These are phyloP conservation scores for Carex scoparia DNA, from an alignment of 176 grass and related monocot genomes.

Conservation along the genomic window DNA sequence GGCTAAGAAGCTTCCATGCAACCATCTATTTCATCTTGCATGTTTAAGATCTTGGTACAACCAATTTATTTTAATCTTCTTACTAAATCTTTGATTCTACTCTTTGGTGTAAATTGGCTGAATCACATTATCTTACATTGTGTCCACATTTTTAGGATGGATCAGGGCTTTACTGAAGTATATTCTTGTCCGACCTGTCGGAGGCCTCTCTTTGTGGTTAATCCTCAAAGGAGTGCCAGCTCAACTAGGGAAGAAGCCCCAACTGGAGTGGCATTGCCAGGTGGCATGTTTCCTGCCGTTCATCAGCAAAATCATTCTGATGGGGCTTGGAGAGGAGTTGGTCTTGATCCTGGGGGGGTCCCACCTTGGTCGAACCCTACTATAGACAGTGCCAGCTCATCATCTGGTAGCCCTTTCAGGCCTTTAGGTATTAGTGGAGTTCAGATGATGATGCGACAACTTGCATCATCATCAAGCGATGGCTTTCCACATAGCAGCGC, in stretches of 20 bases:
- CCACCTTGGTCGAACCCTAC: slow-evolving; percentile 61
- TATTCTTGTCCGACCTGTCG: slow-evolving; percentile 97
- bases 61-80: background rate
- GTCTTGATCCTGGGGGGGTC: slow-evolving; percentile 70
- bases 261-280: slow-evolving; percentile 56
- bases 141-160: slow-evolving; percentile 57
- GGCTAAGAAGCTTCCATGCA: slow-evolving; percentile 94
- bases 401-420: slow-evolving; percentile 53
- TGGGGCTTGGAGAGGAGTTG: slow-evolving; percentile 72
- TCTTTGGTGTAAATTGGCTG: background rate
- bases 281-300: slow-evolving; percentile 50
- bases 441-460: slow-evolving; percentile 99
- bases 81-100: background rate
- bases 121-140: slow-evolving; percentile 9
- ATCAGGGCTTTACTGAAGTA: slow-evolving; percentile 83
- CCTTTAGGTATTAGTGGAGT: slow-evolving; percentile 69
- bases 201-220: slow-evolving; percentile 67
- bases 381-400: slow-evolving; percentile 67
- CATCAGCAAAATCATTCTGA: slow-evolving; percentile 61
- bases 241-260: slow-evolving; percentile 63
- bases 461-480: slow-evolving; percentile 70
- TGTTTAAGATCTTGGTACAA: slow-evolving; percentile 95
- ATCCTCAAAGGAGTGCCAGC: slow-evolving; percentile 41
- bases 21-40: slow-evolving; percentile 95
- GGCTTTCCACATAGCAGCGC: slow-evolving; percentile 57